A percentile compares a stretch with the other conserved stretches of the same genome.
Conservation (phyloP, 2,329 filamentous ascomycete species). For the Fusarium sp. region DNA sequence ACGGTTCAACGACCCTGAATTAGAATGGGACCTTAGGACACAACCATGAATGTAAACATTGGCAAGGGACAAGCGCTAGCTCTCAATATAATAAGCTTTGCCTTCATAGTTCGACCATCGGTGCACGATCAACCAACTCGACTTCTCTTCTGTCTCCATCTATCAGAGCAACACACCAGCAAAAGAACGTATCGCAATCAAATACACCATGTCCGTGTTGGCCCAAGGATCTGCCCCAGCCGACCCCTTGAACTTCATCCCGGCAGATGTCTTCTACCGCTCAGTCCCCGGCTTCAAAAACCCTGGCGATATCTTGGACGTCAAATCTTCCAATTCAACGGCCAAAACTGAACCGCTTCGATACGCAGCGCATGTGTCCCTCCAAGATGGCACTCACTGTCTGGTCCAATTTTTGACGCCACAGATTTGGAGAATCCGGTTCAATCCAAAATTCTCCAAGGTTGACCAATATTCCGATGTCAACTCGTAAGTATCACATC, state of each 20-base stretch:
- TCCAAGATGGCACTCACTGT: slow-evolving; percentile 4
- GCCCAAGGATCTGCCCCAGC: neutral
- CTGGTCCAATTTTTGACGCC: slow-evolving; percentile 11
- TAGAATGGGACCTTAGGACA: too few species aligned
- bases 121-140: too few species aligned
- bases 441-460: neutral
- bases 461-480: neutral
- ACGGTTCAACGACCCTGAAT: too few species aligned
- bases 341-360: slow-evolving; percentile 1
- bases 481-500: neutral
- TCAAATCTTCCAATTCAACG: slow-evolving; percentile 1
- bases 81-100: too few species aligned
- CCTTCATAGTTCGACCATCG: too few species aligned
- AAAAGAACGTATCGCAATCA: neutral
- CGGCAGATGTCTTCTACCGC: slow-evolving; percentile 4
- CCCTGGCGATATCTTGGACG: neutral
- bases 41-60: too few species aligned
- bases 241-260: slow-evolving; percentile 10
- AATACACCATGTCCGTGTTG: neutral
- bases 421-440: slow-evolving; percentile 9
- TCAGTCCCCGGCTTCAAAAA: neutral
- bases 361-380: neutral
- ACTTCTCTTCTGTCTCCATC: too few species aligned
- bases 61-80: too few species aligned
- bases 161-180: neutral